Base-by-base conservation (phyloP, 2,329 filamentous ascomycete species). In the Aspergillus sp. region DNA sequence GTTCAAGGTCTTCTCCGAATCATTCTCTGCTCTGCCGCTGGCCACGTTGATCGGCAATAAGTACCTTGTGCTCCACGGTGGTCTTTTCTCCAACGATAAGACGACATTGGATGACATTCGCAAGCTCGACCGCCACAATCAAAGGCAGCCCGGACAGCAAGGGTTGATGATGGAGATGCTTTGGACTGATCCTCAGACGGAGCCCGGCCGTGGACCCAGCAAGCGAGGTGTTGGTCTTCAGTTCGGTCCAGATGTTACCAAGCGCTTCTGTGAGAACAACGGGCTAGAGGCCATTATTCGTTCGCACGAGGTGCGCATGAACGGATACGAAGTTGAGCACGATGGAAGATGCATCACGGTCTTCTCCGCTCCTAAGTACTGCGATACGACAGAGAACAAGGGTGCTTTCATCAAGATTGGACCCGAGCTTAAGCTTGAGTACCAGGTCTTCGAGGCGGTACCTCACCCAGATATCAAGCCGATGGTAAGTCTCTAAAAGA, bases 121-220 rank as follows among this genome's bases (percentile, higher is more conserved):
- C 64, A 96, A 96, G 78, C 81, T 98, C 57, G 88, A 98, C 76
- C 84, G 93, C 64, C 93, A 97, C 78, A 87, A 85, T 73, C 95
- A 98, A 77, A 85, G 91, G 60, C 93, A 98, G 70, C 93, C 95
- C 3, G 95, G 95, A 32, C 95, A 99, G 74, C 80, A 89, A 48
- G 95, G 95, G 13, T 79, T 99, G 67, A 99, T 99, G 95, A 99
- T 99, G 95, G 95, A 99, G 78, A 99, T 99, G 95, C 84, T 99
- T 47, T 99, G 95, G 95, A 98, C 95, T 1, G 95, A 99, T 72
- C 95, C 95, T 3, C 95, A 99, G 74, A 83, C 89, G 0, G 83
- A 87, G 66, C 87, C 89, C 26, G 95, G 95, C 52, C 87, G 95
- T 65, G 91, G 93, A 8, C 95, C 95, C 44, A 96, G 92, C 81